Base-by-base conservation (phyloP, 805 yeast genomes). In the Lipomyces chichibuensis region DNA sequence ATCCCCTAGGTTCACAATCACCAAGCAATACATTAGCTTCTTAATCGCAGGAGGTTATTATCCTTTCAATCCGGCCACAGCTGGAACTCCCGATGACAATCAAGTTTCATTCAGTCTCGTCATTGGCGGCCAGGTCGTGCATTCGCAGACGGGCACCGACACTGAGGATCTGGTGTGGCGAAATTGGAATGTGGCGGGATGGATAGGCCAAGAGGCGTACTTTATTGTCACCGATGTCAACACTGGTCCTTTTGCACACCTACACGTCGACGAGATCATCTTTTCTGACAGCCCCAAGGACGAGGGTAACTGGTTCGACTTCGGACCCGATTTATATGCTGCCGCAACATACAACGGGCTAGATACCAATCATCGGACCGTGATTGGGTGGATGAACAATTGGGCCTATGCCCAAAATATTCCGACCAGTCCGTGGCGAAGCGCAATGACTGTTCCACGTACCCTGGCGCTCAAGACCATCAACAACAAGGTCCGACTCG, bases 381-480 rank as follows among this genome's bases (percentile, higher is more conserved):
- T 80, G 32, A 65, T 80, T 54, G 82, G 81, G 4, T 81, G 83
- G 83, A 80, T 82, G 51, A 78, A 81, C 52, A 80, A 80, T 71
- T 81, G 83, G 83, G 81, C 80, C 69, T 81, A 81, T 65, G 74
- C 75, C 32, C 74, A 73, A 25, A 69, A 69, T 20, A 80, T 76
- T 23, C 83, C 83, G n/a, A 78, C 81, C 13, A 67, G 64, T 6
- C 71, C 74, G 8, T 80, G 80, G 79, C 75, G 80, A 62, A 72
- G 78, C 23, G 75, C 81, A 2, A 77, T 79, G 81, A 14, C 51
- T 9, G 32, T 58, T 32, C 65, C 65, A 8, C 65, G 65, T 3
- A 23, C 9, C 7, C 6, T 57, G 27, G n/a, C 54, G 1, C 60
- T 57, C 33, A 46, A 46, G 32, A 57, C 53, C 5, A 29, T 57